These are phyloP conservation scores for Rutstroemia sydowiana DNA, from an alignment of 2,329 filamentous ascomycete genomes.

Conservation along the genomic window DNA sequence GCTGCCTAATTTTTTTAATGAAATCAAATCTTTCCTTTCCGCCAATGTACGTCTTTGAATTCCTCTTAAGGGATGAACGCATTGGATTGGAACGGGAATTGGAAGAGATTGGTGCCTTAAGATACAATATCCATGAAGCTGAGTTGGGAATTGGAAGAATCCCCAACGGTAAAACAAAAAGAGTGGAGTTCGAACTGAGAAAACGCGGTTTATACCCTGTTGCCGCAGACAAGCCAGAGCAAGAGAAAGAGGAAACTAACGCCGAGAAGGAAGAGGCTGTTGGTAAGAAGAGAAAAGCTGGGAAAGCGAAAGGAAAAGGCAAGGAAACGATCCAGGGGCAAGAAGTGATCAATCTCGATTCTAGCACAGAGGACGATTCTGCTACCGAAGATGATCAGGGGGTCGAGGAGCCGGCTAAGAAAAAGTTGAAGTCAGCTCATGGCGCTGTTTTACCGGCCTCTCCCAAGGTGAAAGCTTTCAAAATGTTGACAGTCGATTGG, in stretches of 20 bases:
- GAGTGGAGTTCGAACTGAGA: slow-evolving; percentile 40
- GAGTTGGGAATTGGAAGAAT: slow-evolving; percentile 69
- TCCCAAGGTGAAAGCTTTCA: background rate
- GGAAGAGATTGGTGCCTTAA: slow-evolving; percentile 56
- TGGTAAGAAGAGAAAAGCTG: slow-evolving; percentile 17
- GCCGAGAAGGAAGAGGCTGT: background rate
- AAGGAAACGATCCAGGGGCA: slow-evolving; percentile 16
- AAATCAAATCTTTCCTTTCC: slow-evolving; percentile 16
- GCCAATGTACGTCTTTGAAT: slow-evolving; percentile 57
- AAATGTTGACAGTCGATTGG: slow-evolving; percentile 54
- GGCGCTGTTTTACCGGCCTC: background rate
- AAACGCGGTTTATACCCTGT: background rate
- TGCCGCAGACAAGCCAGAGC: background rate
- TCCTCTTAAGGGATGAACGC: slow-evolving; percentile 37
- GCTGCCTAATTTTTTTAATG: too few relatives aligned
- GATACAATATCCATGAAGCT: slow-evolving; percentile 57
- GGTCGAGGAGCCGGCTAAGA: background rate
- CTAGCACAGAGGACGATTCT: slow-evolving; percentile 32
- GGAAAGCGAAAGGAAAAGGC: slow-evolving; percentile 32
- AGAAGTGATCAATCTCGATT: slow-evolving; percentile 22
- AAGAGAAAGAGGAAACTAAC: background rate
- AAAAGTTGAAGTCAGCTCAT: slow-evolving; percentile 4
- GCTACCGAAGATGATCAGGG: slow-evolving; percentile 15
- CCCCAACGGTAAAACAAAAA: slow-evolving; percentile 46
- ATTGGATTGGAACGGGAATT: slow-evolving; percentile 53